Conservation (phyloP, 2,329 filamentous ascomycete genomes). For the Mollisia scopiformis region DNA sequence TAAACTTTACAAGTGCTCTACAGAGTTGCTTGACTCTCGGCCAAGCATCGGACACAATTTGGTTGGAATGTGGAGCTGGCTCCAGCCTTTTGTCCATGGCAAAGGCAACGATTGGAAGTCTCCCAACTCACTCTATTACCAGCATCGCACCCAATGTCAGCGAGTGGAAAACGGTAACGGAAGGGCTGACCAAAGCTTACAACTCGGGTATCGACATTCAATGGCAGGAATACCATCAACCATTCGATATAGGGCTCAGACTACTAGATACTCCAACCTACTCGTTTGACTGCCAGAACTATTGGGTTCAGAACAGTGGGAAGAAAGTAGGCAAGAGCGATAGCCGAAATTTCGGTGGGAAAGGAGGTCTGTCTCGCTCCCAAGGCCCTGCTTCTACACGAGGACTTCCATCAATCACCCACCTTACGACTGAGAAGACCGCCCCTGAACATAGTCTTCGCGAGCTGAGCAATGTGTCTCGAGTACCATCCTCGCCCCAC, state of each 20-base stretch:
- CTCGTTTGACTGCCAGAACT: neutral
- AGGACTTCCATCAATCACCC: too few species aligned
- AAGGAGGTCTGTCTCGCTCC: too few species aligned
- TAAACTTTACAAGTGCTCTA: neutral
- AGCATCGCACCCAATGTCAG: neutral
- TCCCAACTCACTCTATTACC: neutral
- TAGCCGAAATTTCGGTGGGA: too few species aligned
- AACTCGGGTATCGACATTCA: neutral
- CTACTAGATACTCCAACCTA: neutral
- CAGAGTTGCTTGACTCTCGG: neutral
- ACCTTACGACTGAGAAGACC: too few species aligned
- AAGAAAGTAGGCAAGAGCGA: too few species aligned
- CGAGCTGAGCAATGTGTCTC: too few species aligned
- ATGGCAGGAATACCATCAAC: neutral
- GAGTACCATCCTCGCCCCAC: too few species aligned
- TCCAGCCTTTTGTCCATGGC: neutral
- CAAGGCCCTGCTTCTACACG: too few species aligned
- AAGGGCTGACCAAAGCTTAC: neutral
- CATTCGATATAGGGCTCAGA: neutral
- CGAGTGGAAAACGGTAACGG: neutral
- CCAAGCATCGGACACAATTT: neutral
- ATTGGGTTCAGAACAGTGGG: neutral
- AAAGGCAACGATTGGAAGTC: neutral
- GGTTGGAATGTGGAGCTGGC: neutral
- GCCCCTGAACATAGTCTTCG: too few species aligned